A percentile compares a stretch with the other conserved stretches of the same genome.
Conservation (phyloP, 2,329 filamentous ascomycete genomes). For the Dryadomyces quercus-mongolicae region DNA sequence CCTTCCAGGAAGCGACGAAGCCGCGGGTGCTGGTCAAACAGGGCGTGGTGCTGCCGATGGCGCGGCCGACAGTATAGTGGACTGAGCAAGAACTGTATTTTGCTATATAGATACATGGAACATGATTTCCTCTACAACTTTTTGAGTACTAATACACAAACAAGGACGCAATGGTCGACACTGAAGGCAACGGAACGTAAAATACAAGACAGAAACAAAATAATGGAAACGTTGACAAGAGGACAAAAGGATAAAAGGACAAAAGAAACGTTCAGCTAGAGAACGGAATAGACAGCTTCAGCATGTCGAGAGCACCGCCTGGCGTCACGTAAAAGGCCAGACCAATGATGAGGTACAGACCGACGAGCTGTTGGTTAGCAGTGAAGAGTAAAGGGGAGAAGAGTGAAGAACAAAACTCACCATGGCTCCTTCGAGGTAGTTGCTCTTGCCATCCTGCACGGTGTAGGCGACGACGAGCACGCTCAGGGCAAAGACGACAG, state of each 20-base stretch:
- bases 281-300: background rate
- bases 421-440: slow-evolving; percentile 75
- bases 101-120: background rate
- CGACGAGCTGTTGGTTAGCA: slow-evolving; percentile 22
- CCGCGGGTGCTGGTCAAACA: slow-evolving; percentile 84
- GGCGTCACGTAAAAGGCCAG: slow-evolving; percentile 48
- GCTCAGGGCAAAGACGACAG: slow-evolving; percentile 64
- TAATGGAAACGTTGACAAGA: too few species aligned
- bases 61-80: slow-evolving; percentile 45
- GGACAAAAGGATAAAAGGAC: background rate
- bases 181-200: too few species aligned
- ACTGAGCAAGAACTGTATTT: background rate
- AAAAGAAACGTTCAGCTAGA: background rate
- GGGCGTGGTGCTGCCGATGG: slow-evolving; percentile 79
- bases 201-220: too few species aligned
- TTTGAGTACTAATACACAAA: background rate
- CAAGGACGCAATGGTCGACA: too few species aligned
- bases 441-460: slow-evolving; percentile 71
- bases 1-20: slow-evolving; percentile 80
- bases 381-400: background rate
- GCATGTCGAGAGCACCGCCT: slow-evolving; percentile 31
- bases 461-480: slow-evolving; percentile 65
- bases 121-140: background rate
- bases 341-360: slow-evolving; percentile 47
- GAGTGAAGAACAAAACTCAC: slow-evolving; percentile 21